These are phyloP conservation scores for Perilla frutescens DNA, from an alignment of 257 asterid species.

Conservation along the genomic window DNA sequence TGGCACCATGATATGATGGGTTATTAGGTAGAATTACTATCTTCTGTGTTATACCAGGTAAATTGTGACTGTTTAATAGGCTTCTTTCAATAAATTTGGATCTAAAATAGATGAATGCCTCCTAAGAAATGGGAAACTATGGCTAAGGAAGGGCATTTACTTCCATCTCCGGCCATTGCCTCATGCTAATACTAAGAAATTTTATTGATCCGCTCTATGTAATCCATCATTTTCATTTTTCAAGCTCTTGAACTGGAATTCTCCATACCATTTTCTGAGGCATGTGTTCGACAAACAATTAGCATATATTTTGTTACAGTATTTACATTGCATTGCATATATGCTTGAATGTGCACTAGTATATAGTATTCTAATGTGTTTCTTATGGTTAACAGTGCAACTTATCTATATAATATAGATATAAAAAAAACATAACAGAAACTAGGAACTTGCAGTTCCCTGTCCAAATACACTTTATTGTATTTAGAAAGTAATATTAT, in stretches of 20 bases:
- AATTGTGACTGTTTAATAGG: not conserved
- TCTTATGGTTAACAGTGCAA: too few relatives aligned
- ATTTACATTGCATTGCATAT: constrained; percentile 1
- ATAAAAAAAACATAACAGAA: not conserved
- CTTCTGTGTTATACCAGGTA: not conserved
- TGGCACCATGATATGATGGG: not conserved
- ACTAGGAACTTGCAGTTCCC: not conserved
- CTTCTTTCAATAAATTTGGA: constrained; percentile 23
- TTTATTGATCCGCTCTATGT: not conserved
- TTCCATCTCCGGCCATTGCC: constrained; percentile 7
- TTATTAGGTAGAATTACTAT: not conserved
- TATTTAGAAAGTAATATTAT: not conserved
- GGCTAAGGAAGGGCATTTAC: not conserved
- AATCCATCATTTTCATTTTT: not conserved
- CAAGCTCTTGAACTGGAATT: constrained; percentile 6
- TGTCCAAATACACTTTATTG: not conserved
- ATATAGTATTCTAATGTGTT: too few relatives aligned
- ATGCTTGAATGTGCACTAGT: not conserved
- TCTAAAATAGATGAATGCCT: not conserved
- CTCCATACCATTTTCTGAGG: not conserved
- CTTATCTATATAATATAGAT: too few relatives aligned
- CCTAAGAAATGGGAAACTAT: not conserved
- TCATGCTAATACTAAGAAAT: too few relatives aligned
- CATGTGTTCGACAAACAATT: not conserved
- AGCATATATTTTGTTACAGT: not conserved